Percentiles rank a stretch among this genome's conserved stretches.
phyloP scores from a whole-genome alignment of 1,284 basidiomycete species.

The Athelia sp. region DNA sequence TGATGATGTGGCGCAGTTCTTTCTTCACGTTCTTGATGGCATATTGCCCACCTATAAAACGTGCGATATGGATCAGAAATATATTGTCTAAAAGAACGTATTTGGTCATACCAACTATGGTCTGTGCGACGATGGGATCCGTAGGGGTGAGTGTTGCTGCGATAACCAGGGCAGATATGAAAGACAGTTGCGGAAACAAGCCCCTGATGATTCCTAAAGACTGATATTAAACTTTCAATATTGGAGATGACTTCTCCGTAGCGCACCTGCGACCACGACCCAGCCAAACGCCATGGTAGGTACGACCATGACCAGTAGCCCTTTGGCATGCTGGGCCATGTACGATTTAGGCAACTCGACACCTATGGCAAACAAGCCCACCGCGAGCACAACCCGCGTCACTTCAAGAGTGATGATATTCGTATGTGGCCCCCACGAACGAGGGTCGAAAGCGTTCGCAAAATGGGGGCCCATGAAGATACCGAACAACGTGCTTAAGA shows the following conservation, averaged over 20 bases:
- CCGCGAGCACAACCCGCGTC: slow-evolving; percentile 65
- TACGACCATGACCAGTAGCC: slow-evolving; percentile 61
- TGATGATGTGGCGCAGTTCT: slow-evolving; percentile 80
- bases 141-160: slow-evolving; percentile 92
- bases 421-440: slow-evolving; percentile 57
- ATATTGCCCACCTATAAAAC: slow-evolving; percentile 72
- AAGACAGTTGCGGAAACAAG: slow-evolving; percentile 66
- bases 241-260: too few relatives aligned
- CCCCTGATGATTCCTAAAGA: slow-evolving; percentile 48
- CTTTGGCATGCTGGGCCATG: slow-evolving; percentile 55
- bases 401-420: slow-evolving; percentile 76
- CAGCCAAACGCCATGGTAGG: slow-evolving; percentile 80
- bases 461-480: slow-evolving; percentile 73
- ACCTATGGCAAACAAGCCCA: slow-evolving; percentile 69
- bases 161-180: slow-evolving; percentile 76
- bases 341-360: slow-evolving; percentile 69
- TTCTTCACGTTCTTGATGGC: slow-evolving; percentile 85
- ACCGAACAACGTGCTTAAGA: slow-evolving; percentile 81
- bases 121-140: slow-evolving; percentile 77
- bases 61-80: too few relatives aligned
- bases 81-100: too few relatives aligned
- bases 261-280: slow-evolving; percentile 59
- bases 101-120: slow-evolving; percentile 51
- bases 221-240: neutral
- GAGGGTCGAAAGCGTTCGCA: slow-evolving; percentile 75